phyloP scores from a whole-genome alignment of 768 basidiomycete species.

The Termitomyces sp. region DNA sequence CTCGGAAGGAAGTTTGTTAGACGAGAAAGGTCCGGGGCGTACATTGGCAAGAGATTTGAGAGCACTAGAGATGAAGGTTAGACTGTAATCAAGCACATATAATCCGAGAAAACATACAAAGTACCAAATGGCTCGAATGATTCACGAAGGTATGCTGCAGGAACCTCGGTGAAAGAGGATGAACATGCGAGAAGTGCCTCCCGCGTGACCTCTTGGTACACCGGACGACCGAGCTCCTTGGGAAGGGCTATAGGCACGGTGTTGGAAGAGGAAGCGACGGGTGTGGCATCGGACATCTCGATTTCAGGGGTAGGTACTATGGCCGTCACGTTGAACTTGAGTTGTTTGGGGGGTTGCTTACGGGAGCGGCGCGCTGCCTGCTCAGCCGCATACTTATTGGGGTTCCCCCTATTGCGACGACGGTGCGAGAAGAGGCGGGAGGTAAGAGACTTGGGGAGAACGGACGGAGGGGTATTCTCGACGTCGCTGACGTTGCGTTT shows the following conservation, averaged over 20 bases:
- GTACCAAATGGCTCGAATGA: conserved; percentile 44
- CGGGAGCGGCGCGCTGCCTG: conserved; percentile 37
- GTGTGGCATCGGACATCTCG: conserved; percentile 30
- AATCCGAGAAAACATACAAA: conserved; percentile 29
- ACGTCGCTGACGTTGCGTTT: conserved; percentile 22
- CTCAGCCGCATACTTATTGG: conserved; percentile 32
- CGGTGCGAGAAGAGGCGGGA: conserved; percentile 28
- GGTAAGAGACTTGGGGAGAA: conserved; percentile 18
- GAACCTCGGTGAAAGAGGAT: conserved; percentile 45
- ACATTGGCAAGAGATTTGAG: conserved; percentile 40
- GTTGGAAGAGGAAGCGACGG: conserved; percentile 25
- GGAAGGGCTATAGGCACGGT: conserved; percentile 40
- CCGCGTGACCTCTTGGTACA: conserved; percentile 42
- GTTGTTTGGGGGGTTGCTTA: conserved; percentile 20
- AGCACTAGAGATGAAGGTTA: conserved; percentile 26
- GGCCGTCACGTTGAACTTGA: conserved; percentile 28
- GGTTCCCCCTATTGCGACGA: conserved; percentile 34
- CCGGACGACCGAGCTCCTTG: conserved; percentile 51
- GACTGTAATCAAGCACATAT: neutral
- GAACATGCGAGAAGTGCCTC: conserved; percentile 51
- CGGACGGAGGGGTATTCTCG: conserved; percentile 34
- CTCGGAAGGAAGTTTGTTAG: conserved; percentile 39
- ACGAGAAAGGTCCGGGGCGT: conserved; percentile 25
- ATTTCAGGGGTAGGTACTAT: conserved; percentile 26
- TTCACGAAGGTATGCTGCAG: conserved; percentile 54